Percentiles rank a stretch among this genome's conserved stretches.
phyloP scores from a whole-genome alignment of 768 basidiomycete genomes.

The Gyrodon lividus region DNA sequence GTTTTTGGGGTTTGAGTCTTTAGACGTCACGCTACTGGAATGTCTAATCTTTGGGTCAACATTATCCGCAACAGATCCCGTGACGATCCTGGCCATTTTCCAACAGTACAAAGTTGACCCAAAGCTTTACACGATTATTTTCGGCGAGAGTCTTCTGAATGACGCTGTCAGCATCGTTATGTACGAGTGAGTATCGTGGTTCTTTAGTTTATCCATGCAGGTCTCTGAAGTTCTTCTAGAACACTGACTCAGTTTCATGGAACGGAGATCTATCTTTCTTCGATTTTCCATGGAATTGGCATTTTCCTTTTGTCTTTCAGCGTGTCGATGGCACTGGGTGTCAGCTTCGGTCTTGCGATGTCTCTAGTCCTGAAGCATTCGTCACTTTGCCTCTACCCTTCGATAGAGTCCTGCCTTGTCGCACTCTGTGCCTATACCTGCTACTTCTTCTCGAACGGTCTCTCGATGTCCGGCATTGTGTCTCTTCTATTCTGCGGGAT shows the following conservation, averaged over 20 bases:
- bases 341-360: slow-evolving; percentile 86
- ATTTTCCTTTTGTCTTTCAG: slow-evolving; percentile 96
- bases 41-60: slow-evolving; percentile 97
- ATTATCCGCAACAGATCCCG: slow-evolving; percentile 95
- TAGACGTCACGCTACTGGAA: slow-evolving; percentile 84
- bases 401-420: slow-evolving; percentile 95
- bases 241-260: slow-evolving; percentile 92
- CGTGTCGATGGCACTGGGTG: slow-evolving; percentile 92
- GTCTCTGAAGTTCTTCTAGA: slow-evolving; percentile 40
- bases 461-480: slow-evolving; percentile 94
- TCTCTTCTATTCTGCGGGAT: slow-evolving; percentile 98
- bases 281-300: slow-evolving; percentile 94
- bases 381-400: slow-evolving; percentile 80
- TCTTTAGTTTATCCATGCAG: background rate
- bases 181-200: slow-evolving; percentile 82
- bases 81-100: slow-evolving; percentile 97
- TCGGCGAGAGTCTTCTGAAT: slow-evolving; percentile 94
- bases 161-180: slow-evolving; percentile 99
- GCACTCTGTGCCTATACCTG: slow-evolving; percentile 93
- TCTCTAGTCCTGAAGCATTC: slow-evolving; percentile 95
- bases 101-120: slow-evolving; percentile 99
- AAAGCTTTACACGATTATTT: slow-evolving; percentile 95
- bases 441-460: slow-evolving; percentile 98
- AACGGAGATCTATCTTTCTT: slow-evolving; percentile 78
- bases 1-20: slow-evolving; percentile 85